These are phyloP conservation scores for Periconia digitata DNA, from an alignment of 2,329 filamentous ascomycete species.

Conservation along the genomic window DNA sequence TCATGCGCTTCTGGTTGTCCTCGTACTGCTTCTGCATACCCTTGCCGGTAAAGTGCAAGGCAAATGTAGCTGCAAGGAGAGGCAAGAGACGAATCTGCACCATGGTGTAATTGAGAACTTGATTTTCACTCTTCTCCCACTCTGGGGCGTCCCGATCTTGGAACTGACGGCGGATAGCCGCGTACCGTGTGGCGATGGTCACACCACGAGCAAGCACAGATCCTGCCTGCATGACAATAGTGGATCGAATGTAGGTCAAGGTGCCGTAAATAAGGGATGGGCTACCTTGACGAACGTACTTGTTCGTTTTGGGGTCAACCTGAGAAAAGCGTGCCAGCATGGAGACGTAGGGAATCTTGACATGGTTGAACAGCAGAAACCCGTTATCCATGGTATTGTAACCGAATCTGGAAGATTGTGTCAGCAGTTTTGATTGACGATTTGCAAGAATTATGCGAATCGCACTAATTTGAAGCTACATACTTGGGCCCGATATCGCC, in stretches of 20 bases:
- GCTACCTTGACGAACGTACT: constrained; percentile 67
- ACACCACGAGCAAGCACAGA: constrained; percentile 72
- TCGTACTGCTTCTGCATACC: constrained; percentile 75
- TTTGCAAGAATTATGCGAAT: neutral
- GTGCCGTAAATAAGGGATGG: constrained; percentile 74
- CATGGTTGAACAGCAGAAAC: constrained; percentile 74
- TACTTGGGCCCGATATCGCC: constrained; percentile 77
- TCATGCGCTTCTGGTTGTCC: constrained; percentile 71
- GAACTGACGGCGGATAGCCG: constrained; percentile 74
- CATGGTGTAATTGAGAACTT: constrained; percentile 80
- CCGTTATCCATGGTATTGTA: constrained; percentile 85
- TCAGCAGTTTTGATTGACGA: neutral
- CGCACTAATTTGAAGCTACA: neutral
- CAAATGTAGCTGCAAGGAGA: constrained; percentile 72
- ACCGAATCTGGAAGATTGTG: constrained; percentile 40
- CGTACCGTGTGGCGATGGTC: constrained; percentile 76
- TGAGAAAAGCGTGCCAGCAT: constrained; percentile 72
- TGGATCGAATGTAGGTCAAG: constrained; percentile 73
- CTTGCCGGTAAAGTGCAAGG: constrained; percentile 77
- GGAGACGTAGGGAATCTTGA: constrained; percentile 73
- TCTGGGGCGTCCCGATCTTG: constrained; percentile 69
- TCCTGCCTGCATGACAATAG: constrained; percentile 73
- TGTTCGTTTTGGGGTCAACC: constrained; percentile 67
- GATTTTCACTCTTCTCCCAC: constrained; percentile 64
- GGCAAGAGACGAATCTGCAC: constrained; percentile 74